phyloP scores from a whole-genome alignment of 257 asterid genomes.

The Primulina tabacum region DNA sequence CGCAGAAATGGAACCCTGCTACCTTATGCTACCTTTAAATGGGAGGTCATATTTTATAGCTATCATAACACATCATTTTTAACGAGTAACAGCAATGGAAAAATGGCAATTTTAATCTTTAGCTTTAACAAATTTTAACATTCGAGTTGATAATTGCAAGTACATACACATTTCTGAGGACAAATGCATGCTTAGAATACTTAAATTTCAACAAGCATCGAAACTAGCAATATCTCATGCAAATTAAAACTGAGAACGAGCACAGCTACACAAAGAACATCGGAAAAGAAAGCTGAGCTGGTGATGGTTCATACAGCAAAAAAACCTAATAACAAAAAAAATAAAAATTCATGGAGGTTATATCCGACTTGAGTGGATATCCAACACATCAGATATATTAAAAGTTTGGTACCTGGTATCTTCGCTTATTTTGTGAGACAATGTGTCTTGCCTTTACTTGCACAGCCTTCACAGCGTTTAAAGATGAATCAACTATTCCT shows the following conservation, averaged over 20 bases:
- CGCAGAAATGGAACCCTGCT: background rate
- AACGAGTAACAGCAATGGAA: background rate
- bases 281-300: conserved; percentile 5
- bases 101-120: conserved; percentile 5
- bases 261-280: background rate
- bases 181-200: background rate
- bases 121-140: conserved; percentile 16
- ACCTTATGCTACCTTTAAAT: conserved; percentile 3
- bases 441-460: conserved; percentile 93
- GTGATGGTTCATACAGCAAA: background rate
- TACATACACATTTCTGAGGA: conserved; percentile 8
- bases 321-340: background rate
- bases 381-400: conserved; percentile 20
- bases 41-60: background rate
- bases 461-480: conserved; percentile 89
- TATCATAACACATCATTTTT: conserved; percentile 9
- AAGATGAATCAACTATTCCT: conserved; percentile 86
- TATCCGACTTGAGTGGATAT: conserved; percentile 4
- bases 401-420: conserved; percentile 75
- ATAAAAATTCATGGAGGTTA: conserved; percentile 5
- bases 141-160: conserved; percentile 21
- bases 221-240: conserved; percentile 4
- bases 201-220: conserved; percentile 5
- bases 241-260: conserved; percentile 20
- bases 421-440: conserved; percentile 93